Conservation (phyloP, 305 asterid species). For the Ajuga reptans region DNA sequence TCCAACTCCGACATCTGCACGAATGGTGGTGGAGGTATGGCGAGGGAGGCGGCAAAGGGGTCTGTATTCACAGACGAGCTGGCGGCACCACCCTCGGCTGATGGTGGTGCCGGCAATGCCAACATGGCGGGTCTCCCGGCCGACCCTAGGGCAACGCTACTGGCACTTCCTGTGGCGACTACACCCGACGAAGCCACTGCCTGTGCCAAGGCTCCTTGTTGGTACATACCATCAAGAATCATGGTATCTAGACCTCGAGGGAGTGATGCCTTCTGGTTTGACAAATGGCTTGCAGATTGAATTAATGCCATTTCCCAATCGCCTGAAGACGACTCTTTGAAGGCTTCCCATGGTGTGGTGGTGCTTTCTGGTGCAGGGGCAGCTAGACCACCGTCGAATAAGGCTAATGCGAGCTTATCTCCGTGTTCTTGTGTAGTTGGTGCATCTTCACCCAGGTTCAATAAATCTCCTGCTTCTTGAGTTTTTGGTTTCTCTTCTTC, state of each 20-base stretch:
- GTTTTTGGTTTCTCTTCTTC: constrained; percentile 22
- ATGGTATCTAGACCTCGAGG: constrained; percentile 58
- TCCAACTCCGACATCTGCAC: constrained; percentile 95
- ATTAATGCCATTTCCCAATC: constrained; percentile 81
- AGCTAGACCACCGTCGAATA: constrained; percentile 49
- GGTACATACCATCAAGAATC: constrained; percentile 81
- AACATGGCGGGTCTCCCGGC: constrained; percentile 75
- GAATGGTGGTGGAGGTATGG: constrained; percentile 65
- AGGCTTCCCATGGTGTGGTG: constrained; percentile 70
- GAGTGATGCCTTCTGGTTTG: constrained; percentile 52
- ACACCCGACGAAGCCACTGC: constrained; percentile 59
- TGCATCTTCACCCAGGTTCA: constrained; percentile 60
- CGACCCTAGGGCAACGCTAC: constrained; percentile 77
- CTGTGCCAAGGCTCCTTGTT: constrained; percentile 50
- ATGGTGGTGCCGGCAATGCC: constrained; percentile 78
- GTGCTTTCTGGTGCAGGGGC: constrained; percentile 24
- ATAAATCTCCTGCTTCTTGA: constrained; percentile 55
- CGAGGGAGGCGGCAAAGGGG: constrained; percentile 73
- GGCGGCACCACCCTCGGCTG: constrained; percentile 24
- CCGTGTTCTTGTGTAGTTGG: constrained; percentile 51
- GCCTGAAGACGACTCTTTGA: constrained; percentile 45
- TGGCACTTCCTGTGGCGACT: constrained; percentile 65
- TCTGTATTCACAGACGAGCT: constrained; percentile 25
- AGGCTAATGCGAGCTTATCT: constrained; percentile 62
- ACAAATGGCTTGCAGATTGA: constrained; percentile 61